Evolutionary conservation across 306 rosid genomes (phyloP).

Genomic region (Vigna trinervia): DNA sequence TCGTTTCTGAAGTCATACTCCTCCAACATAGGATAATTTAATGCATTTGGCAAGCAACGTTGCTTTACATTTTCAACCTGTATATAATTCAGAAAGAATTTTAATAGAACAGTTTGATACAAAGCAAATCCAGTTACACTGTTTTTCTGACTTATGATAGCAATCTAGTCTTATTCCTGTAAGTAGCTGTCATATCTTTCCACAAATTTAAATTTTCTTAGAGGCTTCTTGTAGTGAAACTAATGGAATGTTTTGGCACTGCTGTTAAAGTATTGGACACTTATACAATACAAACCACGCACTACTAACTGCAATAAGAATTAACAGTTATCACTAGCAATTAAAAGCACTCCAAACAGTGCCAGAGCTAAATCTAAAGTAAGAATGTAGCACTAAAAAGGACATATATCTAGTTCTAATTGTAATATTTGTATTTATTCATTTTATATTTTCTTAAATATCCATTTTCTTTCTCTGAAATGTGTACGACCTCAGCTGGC

Average conservation of each 20-base stretch:
- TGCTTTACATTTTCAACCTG: slow-evolving; percentile 99
- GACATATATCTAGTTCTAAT: neutral
- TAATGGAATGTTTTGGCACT: neutral
- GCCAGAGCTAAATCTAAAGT: slow-evolving; percentile 23
- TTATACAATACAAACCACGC: neutral
- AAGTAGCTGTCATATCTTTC: slow-evolving; percentile 15
- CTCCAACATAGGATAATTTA: slow-evolving; percentile 98
- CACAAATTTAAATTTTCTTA: slow-evolving; percentile 1
- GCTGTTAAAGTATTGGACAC: neutral
- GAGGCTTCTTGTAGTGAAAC: slow-evolving; percentile 34
- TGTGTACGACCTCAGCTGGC: slow-evolving; percentile 18
- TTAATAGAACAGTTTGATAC: neutral
- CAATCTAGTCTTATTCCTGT: slow-evolving; percentile 21
- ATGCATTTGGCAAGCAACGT: slow-evolving; percentile 90
- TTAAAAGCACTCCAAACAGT: slow-evolving; percentile 22
- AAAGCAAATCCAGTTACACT: slow-evolving; percentile 38
- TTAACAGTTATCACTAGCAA: slow-evolving; percentile 14
- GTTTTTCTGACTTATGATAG: slow-evolving; percentile 16
- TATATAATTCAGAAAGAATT: slow-evolving; percentile 28
- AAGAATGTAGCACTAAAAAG: slow-evolving; percentile 12
- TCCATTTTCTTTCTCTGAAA: slow-evolving; percentile 6
- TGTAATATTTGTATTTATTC: neutral
- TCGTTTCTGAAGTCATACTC: slow-evolving; percentile 98
- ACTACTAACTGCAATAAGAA: neutral
- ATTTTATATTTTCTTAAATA: neutral